These are phyloP conservation scores for Hydnomerulius pinastri DNA, from an alignment of 768 basidiomycete genomes.

Conservation along the genomic window DNA sequence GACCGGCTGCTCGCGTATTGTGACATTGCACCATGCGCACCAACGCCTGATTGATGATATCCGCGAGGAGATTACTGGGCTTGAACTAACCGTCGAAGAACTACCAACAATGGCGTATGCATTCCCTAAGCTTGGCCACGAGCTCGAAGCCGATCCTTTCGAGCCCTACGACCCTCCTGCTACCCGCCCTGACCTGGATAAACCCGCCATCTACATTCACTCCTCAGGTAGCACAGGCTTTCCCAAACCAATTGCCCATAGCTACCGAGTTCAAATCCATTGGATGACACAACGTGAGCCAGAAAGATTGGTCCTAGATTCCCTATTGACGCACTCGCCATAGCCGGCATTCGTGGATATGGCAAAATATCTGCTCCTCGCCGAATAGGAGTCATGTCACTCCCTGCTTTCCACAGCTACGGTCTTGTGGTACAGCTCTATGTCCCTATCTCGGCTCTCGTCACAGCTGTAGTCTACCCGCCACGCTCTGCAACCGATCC, in stretches of 20 bases:
- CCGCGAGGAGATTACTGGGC: background rate
- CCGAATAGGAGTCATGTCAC: slow-evolving; percentile 23
- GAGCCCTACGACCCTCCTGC: slow-evolving; percentile 5
- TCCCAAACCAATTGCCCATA: slow-evolving; percentile 42
- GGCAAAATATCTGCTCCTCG: background rate
- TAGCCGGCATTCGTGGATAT: background rate
- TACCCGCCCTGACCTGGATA: slow-evolving; percentile 1
- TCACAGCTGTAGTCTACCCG: slow-evolving; percentile 26
- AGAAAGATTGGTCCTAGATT: background rate
- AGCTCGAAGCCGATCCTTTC: slow-evolving; percentile 19
- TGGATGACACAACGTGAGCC: slow-evolving; percentile 35
- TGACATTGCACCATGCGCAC: no score
- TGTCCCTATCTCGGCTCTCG: slow-evolving; percentile 21
- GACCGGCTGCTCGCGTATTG: slow-evolving; percentile 6
- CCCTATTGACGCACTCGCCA: background rate
- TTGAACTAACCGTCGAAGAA: slow-evolving; percentile 8
- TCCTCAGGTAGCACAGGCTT: slow-evolving; percentile 45
- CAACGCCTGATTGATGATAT: slow-evolving; percentile 8
- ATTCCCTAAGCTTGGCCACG: slow-evolving; percentile 40
- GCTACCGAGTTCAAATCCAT: slow-evolving; percentile 29
- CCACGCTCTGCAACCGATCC: slow-evolving; percentile 10
- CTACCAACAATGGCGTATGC: slow-evolving; percentile 24
- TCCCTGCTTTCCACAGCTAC: slow-evolving; percentile 36
- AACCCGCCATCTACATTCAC: slow-evolving; percentile 8
- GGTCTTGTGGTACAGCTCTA: slow-evolving; percentile 29